These are phyloP conservation scores for Xanthoconium purpureum DNA, from an alignment of 768 basidiomycete species.

Conservation along the genomic window DNA sequence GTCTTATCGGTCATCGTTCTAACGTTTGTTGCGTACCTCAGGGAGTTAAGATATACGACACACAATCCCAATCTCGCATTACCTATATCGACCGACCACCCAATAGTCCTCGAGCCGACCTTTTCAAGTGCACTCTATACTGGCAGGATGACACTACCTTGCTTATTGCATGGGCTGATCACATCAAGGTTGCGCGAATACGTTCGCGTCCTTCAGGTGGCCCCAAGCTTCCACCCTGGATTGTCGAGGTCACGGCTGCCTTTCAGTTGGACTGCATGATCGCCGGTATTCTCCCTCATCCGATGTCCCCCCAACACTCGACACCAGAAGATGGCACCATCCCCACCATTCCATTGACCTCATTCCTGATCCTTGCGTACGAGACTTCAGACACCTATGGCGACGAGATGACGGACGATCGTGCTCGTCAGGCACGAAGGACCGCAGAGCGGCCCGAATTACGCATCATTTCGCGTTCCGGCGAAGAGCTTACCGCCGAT, in stretches of 20 bases:
- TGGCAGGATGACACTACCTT: slow-evolving; percentile 94
- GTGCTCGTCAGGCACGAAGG: slow-evolving; percentile 73
- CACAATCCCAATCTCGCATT: slow-evolving; percentile 68
- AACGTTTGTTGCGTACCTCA: slow-evolving; percentile 29
- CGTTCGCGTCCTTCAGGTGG: slow-evolving; percentile 54
- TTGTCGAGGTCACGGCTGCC: slow-evolving; percentile 86
- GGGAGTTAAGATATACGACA: slow-evolving; percentile 96
- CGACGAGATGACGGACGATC: slow-evolving; percentile 71
- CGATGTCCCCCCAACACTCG: slow-evolving; percentile 34
- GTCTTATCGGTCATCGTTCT: neutral
- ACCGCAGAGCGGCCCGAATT: slow-evolving; percentile 91
- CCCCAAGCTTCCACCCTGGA: slow-evolving; percentile 52
- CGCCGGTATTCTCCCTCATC: slow-evolving; percentile 82
- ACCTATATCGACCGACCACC: slow-evolving; percentile 80
- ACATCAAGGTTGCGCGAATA: slow-evolving; percentile 86
- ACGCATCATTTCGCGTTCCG: slow-evolving; percentile 82
- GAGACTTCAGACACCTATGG: slow-evolving; percentile 67
- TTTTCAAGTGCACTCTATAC: slow-evolving; percentile 87
- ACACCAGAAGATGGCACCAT: slow-evolving; percentile 17
- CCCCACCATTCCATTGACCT: slow-evolving; percentile 44
- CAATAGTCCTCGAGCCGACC: slow-evolving; percentile 85
- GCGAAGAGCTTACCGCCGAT: slow-evolving; percentile 86
- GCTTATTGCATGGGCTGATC: slow-evolving; percentile 90
- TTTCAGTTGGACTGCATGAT: slow-evolving; percentile 97
- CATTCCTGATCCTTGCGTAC: slow-evolving; percentile 87